These are phyloP conservation scores for Durusdinium trenchii DNA, from an alignment of 73 alveolate species.

Conservation along the genomic window DNA sequence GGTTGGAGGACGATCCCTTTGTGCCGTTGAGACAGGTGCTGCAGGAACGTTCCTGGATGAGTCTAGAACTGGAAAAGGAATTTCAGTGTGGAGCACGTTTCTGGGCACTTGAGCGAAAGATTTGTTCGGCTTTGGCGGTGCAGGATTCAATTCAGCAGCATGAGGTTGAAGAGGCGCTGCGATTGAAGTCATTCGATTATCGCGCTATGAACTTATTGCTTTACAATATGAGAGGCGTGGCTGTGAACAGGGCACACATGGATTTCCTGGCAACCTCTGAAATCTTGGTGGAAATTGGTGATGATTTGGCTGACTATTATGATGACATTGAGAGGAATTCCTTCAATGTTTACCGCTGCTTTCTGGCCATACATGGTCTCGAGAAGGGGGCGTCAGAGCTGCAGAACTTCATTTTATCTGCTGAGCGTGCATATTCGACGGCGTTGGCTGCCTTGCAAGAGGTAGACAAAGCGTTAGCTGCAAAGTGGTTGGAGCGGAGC, in stretches of 20 bases:
- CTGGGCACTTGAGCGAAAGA: slow-evolving; percentile 89
- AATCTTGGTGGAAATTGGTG: slow-evolving; percentile 81
- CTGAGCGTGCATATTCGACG: slow-evolving; percentile 6
- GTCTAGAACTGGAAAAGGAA: neutral
- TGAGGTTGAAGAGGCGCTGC: slow-evolving; percentile 82
- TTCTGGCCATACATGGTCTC: slow-evolving; percentile 27
- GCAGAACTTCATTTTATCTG: neutral
- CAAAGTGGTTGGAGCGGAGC: slow-evolving; percentile 51
- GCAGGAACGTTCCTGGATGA: slow-evolving; percentile 29
- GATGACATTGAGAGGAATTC: slow-evolving; percentile 74
- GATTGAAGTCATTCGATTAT: slow-evolving; percentile 84
- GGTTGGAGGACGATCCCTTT: slow-evolving; percentile 22
- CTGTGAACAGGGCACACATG: slow-evolving; percentile 22
- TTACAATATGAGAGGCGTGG: slow-evolving; percentile 53
- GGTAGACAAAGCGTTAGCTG: slow-evolving; percentile 8
- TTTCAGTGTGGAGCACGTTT: slow-evolving; percentile 32
- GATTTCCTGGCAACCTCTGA: slow-evolving; percentile 61
- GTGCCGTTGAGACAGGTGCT: slow-evolving; percentile 53
- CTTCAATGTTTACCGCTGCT: slow-evolving; percentile 91
- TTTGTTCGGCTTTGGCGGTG: slow-evolving; percentile 3
- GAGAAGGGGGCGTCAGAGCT: slow-evolving; percentile 3
- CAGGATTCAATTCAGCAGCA: neutral
- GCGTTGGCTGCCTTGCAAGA: neutral
- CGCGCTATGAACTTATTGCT: slow-evolving; percentile 86
- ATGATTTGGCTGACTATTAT: slow-evolving; percentile 75